Base-by-base conservation (phyloP, 208 protist species). In the Crithidia mellificae region DNA sequence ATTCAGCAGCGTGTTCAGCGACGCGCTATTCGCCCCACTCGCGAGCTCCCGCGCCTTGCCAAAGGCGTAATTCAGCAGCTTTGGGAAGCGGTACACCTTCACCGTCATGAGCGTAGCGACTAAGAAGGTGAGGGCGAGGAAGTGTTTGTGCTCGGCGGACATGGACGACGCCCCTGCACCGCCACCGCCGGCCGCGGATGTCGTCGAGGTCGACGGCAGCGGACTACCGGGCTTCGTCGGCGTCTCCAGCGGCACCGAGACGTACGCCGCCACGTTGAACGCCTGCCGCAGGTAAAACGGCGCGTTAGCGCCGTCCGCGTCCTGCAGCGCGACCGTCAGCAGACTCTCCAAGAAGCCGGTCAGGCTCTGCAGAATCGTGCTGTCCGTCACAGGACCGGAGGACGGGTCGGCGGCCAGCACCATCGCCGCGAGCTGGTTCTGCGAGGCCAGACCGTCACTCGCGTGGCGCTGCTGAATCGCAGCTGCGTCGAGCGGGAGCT, bases 381-480 rank as follows among this genome's bases (percentile, higher is more conserved):
- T 68, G 57, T 68, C 65, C 38, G 85, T 92, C 29, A 73, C 64
- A 24, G 79, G 73, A 6, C 85, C 87, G 6, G 78, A 58, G 27
- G 78, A 70, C 11, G 79, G 73, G 47, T 90, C 87, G 6, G 85
- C 65, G 24, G 76, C 71, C 27, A 95, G 36, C 44, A 82, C 74
- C 90, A 95, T 95, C 24, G 87, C 83, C 11, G 90, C 90, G 27
- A 95, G 58, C 41, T 93, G 87, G 76, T 93, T 93, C 68, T 91
- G 81, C 39, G 90, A 93, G 20, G 85, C 87, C 30, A 95, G 59
- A 5, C 90, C 90, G 68, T 95, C 90, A 55, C 54, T 83, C 12
- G 87, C 85, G 77, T 95, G 90, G 14, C 80, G 85, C 56, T 83
- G 87, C 72, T 93, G 87, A 38, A 95, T 91, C n/a, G 67, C 79